A percentile compares a stretch with the other conserved stretches of the same genome.
Conservation (phyloP, 805 yeast genomes). For the Starmerella khaoyaiensis region DNA sequence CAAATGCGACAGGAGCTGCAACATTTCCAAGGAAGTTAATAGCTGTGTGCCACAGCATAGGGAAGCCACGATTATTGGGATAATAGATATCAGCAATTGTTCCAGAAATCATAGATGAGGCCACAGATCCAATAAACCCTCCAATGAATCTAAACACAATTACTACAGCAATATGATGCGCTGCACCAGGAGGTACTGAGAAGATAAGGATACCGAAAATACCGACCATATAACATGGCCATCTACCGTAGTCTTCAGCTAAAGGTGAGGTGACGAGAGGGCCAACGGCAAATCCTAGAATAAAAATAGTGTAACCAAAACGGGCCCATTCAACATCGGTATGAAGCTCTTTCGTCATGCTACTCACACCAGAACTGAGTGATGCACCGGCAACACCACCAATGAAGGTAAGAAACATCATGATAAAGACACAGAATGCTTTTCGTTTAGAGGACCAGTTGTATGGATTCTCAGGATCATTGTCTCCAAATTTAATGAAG, state of each 20-base stretch:
- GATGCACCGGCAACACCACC: constrained; percentile 90
- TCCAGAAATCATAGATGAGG: constrained; percentile 65
- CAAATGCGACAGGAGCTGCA: constrained; percentile 49
- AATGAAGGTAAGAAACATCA: constrained; percentile 62
- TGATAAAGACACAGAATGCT: constrained; percentile 43
- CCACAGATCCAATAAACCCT: constrained; percentile 63
- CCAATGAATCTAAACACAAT: constrained; percentile 52
- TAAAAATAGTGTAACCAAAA: constrained; percentile 42
- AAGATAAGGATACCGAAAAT: constrained; percentile 37
- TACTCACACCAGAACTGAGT: constrained; percentile 70
- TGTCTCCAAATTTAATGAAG: constrained; percentile 61
- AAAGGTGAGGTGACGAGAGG: constrained; percentile 47
- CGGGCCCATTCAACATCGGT: constrained; percentile 49
- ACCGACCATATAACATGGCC: constrained; percentile 31
- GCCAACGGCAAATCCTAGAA: constrained; percentile 52
- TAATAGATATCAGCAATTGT: constrained; percentile 55
- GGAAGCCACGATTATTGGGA: constrained; percentile 47
- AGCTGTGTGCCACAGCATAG: constrained; percentile 52
- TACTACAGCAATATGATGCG: constrained; percentile 46
- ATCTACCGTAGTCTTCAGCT: constrained; percentile 45
- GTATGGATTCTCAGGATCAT: constrained; percentile 82
- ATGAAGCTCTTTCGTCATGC: constrained; percentile 58
- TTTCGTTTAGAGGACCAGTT: constrained; percentile 48
- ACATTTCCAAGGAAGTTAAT: constrained; percentile 53
- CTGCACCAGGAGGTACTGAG: constrained; percentile 33